Evolutionary conservation across 73 alveolate genomes (phyloP), one percentile per base, ranked within the genome.

Genomic region (Durusdinium trenchii): DNA sequence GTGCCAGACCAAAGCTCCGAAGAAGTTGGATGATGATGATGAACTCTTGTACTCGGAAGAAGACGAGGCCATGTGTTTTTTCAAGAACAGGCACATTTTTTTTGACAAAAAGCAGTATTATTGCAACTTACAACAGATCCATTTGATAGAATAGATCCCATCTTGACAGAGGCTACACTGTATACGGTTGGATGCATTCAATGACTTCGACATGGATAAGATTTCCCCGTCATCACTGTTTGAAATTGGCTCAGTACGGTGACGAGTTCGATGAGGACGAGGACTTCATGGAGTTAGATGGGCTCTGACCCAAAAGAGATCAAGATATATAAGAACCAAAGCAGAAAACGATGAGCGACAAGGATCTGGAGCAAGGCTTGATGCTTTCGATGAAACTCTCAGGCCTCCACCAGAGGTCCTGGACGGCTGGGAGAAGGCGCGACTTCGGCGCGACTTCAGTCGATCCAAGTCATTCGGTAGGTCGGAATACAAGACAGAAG

Each of bases 361-460:
- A 28, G 42, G 79, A 57, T 57, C 23, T 35, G 42, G 38, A 64
- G 9, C 38, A 38, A 9, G 18, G 81, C 0, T 32, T n/a, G 45
- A 6, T 1, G 36, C 42, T 3, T n/a, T 26, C 18, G 81, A 26
- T 67, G 10, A 14, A 18, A 26, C 43, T 43, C 20, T 23, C 30
- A 87, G 95, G 96, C 96, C 96, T 62, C 97, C 97, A 6, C 89
- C 97, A 3, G 97, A 90, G 84, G 97, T 90, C 46, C 76, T 90
- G 57, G 97, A 90, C 47, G 97, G 97, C 64, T 90, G 97, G 97
- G 97, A 90, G 97, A 90, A 69, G 98, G 98, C n/a, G n/a, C n/a
- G n/a, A n/a, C n/a, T n/a, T n/a, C n/a, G n/a, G n/a, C n/a, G n/a
- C n/a, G n/a, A n/a, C n/a, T n/a, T n/a, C n/a, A n/a, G n/a, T n/a